These are phyloP conservation scores for Sarocladium oryzae DNA, from an alignment of 2,329 filamentous ascomycete genomes.

Conservation along the genomic window DNA sequence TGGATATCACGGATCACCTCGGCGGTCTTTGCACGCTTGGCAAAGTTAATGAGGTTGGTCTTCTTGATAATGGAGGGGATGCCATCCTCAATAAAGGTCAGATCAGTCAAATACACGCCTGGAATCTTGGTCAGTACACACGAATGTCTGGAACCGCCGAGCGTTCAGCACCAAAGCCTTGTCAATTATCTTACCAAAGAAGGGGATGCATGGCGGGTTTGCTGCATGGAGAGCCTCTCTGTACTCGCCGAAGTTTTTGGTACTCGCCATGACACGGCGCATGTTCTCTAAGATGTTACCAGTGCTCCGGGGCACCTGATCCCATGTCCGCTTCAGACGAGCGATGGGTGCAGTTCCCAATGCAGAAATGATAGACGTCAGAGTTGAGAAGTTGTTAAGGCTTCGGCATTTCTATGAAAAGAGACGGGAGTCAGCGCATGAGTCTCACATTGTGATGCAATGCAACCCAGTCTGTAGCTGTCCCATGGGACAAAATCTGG, in stretches of 20 bases:
- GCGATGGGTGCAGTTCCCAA: conserved; percentile 92
- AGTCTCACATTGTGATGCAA: neutral
- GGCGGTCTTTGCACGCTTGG: conserved; percentile 94
- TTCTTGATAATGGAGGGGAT: conserved; percentile 96
- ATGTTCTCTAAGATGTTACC: conserved; percentile 77
- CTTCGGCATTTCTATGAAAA: conserved; percentile 73
- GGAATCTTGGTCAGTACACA: conserved; percentile 8
- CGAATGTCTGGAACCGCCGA: too few relatives aligned
- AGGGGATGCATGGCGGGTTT: conserved; percentile 95
- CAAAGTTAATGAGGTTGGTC: conserved; percentile 95
- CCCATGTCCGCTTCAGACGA: conserved; percentile 88
- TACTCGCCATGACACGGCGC: conserved; percentile 92
- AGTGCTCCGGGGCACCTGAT: conserved; percentile 81
- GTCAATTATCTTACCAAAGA: conserved; percentile 65
- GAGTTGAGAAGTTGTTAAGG: conserved; percentile 93
- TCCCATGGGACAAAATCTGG: neutral
- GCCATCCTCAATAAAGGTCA: conserved; percentile 97
- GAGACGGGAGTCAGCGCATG: conserved; percentile 6
- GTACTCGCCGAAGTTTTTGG: conserved; percentile 97
- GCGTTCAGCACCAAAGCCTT: too few relatives aligned
- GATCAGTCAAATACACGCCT: conserved; percentile 94
- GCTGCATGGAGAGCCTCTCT: conserved; percentile 86
- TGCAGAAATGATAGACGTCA: conserved; percentile 96
- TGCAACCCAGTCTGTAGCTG: neutral
- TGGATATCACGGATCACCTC: conserved; percentile 98